These are phyloP conservation scores for Dacryopinax primogenitus DNA, from an alignment of 768 basidiomycete species.

Conservation along the genomic window DNA sequence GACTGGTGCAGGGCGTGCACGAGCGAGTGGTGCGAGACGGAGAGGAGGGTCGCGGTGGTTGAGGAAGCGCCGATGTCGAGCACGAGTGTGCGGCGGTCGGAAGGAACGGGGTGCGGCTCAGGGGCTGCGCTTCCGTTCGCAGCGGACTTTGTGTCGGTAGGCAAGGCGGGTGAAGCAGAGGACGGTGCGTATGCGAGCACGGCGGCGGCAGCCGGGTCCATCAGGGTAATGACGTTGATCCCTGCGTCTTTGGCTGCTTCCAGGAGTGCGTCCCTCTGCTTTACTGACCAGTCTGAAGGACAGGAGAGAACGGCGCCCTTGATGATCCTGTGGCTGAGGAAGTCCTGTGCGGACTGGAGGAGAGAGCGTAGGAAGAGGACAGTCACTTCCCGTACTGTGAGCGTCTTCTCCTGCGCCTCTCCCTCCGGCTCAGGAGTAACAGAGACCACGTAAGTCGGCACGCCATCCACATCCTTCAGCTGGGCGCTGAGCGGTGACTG, in stretches of 20 bases:
- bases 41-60: conserved; percentile 53
- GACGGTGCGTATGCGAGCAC: conserved; percentile 31
- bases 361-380: conserved; percentile 77
- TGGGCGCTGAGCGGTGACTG: background rate
- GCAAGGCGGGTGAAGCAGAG: conserved; percentile 10
- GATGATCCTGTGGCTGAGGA: conserved; percentile 60
- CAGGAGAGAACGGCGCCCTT: conserved; percentile 73
- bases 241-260: conserved; percentile 69
- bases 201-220: conserved; percentile 78
- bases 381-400: conserved; percentile 73
- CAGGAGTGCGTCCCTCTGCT: conserved; percentile 56
- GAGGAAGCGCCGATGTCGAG: conserved; percentile 73
- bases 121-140: conserved; percentile 8
- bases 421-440: background rate
- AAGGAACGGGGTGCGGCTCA: conserved; percentile 8
- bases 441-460: background rate
- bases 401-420: conserved; percentile 35
- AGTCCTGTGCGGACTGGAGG: conserved; percentile 76
- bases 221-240: conserved; percentile 67
- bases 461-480: background rate
- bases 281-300: conserved; percentile 58
- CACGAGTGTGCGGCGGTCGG: conserved; percentile 65
- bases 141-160: conserved; percentile 24
- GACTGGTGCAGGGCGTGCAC: conserved; percentile 43
- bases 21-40: conserved; percentile 57